These are phyloP conservation scores for Citrullus colocynthis DNA, from an alignment of 306 rosid genomes.

Conservation along the genomic window DNA sequence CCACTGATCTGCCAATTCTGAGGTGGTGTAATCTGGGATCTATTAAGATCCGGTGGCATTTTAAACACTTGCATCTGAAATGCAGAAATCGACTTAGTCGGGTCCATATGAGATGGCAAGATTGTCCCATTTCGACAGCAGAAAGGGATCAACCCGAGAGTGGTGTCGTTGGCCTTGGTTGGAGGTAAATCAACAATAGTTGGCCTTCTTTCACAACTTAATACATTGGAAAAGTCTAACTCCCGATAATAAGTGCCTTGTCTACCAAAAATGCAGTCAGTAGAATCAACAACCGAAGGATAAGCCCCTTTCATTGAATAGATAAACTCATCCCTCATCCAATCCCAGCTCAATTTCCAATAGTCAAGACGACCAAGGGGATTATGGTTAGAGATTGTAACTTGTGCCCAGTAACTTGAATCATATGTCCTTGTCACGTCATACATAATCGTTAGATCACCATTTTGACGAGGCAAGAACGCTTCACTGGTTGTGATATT, in stretches of 20 bases:
- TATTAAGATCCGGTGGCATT: constrained; percentile 75
- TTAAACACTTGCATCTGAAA: constrained; percentile 83
- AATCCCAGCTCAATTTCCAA: constrained; percentile 88
- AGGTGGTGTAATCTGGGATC: constrained; percentile 61
- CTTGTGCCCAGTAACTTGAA: constrained; percentile 69
- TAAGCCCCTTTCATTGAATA: constrained; percentile 77
- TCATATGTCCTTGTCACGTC: constrained; percentile 61
- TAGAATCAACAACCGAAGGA: constrained; percentile 63
- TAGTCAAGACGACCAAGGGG: constrained; percentile 88
- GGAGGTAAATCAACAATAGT: constrained; percentile 78
- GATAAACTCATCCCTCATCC: constrained; percentile 86
- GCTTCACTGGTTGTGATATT: constrained; percentile 36
- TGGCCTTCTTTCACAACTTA: constrained; percentile 71
- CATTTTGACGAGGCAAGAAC: constrained; percentile 63
- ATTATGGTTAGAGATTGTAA: constrained; percentile 71
- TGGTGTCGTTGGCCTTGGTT: constrained; percentile 58
- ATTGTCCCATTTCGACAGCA: constrained; percentile 96
- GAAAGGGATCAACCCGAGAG: constrained; percentile 54
- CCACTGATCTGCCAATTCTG: constrained; percentile 82
- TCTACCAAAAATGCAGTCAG: constrained; percentile 64
- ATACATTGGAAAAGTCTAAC: constrained; percentile 55
- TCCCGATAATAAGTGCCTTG: constrained; percentile 39
- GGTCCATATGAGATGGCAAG: constrained; percentile 74
- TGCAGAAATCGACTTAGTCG: constrained; percentile 55
- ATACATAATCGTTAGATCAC: constrained; percentile 87